These are phyloP conservation scores for Arabidopsis lyrata DNA, from an alignment of 441 rosid genomes.

Conservation along the genomic window DNA sequence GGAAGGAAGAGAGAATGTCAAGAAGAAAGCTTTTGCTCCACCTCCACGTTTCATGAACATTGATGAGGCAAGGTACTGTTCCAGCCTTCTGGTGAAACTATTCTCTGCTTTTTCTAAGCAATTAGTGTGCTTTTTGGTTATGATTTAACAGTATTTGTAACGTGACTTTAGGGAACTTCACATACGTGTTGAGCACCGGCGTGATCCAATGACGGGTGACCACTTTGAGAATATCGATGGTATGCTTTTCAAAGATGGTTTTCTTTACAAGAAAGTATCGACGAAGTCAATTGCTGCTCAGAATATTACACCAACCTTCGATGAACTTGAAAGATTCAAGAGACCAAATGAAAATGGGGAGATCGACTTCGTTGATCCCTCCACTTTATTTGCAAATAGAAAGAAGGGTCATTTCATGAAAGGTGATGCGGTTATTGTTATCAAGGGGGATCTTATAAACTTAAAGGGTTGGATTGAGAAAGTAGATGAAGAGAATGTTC, in stretches of 20 bases:
- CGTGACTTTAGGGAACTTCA: conserved; percentile 72
- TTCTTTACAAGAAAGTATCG: conserved; percentile 84
- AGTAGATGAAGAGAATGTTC: conserved; percentile 92
- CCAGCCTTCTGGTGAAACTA: background rate
- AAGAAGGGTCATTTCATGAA: conserved; percentile 97
- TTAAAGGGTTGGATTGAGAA: conserved; percentile 98
- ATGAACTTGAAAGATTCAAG: conserved; percentile 93
- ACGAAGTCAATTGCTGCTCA: conserved; percentile 79
- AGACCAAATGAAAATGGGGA: conserved; percentile 83
- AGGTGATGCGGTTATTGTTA: conserved; percentile 93
- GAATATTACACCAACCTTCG: conserved; percentile 88
- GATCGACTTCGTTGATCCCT: conserved; percentile 67
- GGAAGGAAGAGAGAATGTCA: conserved; percentile 87
- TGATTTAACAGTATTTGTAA: conserved; percentile 4
- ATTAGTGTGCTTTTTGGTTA: background rate
- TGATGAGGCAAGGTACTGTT: conserved; percentile 88
- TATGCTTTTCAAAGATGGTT: conserved; percentile 90
- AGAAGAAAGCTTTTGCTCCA: conserved; percentile 93
- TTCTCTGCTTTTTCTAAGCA: background rate
- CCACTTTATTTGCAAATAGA: conserved; percentile 88
- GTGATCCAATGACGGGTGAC: conserved; percentile 87
- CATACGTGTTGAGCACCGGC: conserved; percentile 90
- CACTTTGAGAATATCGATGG: conserved; percentile 84
- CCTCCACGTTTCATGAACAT: conserved; percentile 96
- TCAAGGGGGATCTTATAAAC: conserved; percentile 93